These are phyloP conservation scores for Durusdinium trenchii DNA, from an alignment of 73 alveolate genomes.

Conservation along the genomic window DNA sequence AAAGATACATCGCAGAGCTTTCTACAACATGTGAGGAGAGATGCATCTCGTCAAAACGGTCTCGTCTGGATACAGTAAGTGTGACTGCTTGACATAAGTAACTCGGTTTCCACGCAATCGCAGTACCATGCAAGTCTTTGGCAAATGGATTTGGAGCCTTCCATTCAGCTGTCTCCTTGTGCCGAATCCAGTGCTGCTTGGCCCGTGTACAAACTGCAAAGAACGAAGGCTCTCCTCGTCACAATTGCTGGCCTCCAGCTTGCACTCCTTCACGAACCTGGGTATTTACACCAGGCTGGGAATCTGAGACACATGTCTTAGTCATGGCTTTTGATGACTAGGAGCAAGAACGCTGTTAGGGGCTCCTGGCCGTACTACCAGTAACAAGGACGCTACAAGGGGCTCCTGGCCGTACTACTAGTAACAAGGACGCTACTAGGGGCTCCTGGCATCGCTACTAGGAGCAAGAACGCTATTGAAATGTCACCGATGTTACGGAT, in stretches of 20 bases:
- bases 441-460: too few species aligned
- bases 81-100: not conserved
- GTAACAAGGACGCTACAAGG: too few species aligned
- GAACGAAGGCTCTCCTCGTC: slow-evolving; percentile 4
- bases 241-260: not conserved
- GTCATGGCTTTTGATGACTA: too few species aligned
- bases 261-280: slow-evolving; percentile 48
- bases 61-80: not conserved
- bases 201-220: not conserved
- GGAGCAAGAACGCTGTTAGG: too few species aligned
- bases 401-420: too few species aligned
- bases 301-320: not conserved
- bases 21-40: too few species aligned
- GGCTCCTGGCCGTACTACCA: too few species aligned
- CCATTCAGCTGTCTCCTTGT: slow-evolving; percentile 11
- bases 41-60: too few species aligned
- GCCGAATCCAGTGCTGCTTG: not conserved
- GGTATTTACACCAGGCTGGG: not conserved
- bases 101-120: slow-evolving; percentile 24
- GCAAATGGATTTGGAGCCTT: slow-evolving; percentile 27
- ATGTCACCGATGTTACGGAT: too few species aligned
- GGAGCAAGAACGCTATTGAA: too few species aligned
- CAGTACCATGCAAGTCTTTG: slow-evolving; percentile 61
- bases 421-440: too few species aligned
- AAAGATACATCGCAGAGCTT: too few species aligned